Evolutionary conservation across 2,329 filamentous ascomycete species (phyloP), one percentile per base, ranked within the genome.

Genomic region (Macrophomina tecta): DNA sequence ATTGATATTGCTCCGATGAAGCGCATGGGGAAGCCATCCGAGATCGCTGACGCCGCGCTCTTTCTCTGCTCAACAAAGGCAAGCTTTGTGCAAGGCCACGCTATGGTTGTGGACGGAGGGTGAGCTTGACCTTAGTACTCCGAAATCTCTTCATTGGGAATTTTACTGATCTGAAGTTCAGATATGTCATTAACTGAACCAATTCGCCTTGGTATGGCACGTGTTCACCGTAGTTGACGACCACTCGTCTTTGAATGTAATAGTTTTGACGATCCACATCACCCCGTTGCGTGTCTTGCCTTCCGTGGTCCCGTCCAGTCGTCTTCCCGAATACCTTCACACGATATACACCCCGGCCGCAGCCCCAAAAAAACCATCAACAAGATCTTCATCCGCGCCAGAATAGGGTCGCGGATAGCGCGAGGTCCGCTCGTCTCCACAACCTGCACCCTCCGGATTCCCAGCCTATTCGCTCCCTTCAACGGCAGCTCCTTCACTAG

Each of bases 31-130:
- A 73, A 74, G 23, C 77, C 82, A 16, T 84, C 86, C 30, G 86
- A 88, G 73, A 81, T 88, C 69, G 84, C 83, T 0, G 84, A 88
- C 69, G 76, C 79, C 38, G 82, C 87, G 32, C 76, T 82, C 0
- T 85, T 85, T 66, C 71, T 88, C 67, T 83, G 82, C 18, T 85
- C 83, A 38, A 78, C 81, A 1, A 80, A 85, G 78, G 82, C 82
- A 65, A 86, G 84, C 66, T 87, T 81, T 70, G 83, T 87, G 74
- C 80, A 82, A 61, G 85, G 84, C 0, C 76, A 80, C 16, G 77
- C 76, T 5, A 69, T 86, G 56, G 74, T 85, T 1, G 81, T 81
- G 14, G 84, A 86, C 69, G 83, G 84, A 5, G 75, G 74, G 28
- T 76, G 30, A 63, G 62, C 16, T n/a, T 12, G 6, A 12, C 23